Evolutionary conservation across 2,329 filamentous ascomycete genomes (phyloP).

Genomic region (Penicillium nordicum): DNA sequence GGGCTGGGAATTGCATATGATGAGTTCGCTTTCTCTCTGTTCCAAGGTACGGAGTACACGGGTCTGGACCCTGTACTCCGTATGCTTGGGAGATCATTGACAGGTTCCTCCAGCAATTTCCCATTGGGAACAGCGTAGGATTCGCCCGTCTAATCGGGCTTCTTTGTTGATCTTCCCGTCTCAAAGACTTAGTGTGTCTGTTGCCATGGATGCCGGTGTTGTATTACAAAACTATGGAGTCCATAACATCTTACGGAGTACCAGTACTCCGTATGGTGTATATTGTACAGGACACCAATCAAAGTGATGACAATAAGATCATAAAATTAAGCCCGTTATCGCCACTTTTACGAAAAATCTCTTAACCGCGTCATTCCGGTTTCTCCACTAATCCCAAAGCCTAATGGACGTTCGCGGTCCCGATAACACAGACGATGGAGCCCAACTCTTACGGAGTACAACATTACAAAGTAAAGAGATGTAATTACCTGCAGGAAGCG

Average conservation of each 20-base stretch:
- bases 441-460: neutral
- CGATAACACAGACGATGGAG: slow-evolving; percentile 14
- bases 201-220: slow-evolving; percentile 1
- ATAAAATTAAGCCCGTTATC: neutral
- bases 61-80: neutral
- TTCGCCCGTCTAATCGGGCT: neutral
- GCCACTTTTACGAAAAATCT: neutral
- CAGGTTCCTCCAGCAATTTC: neutral
- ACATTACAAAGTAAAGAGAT: neutral
- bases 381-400: slow-evolving; percentile 5
- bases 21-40: slow-evolving; percentile 5
- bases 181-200: slow-evolving; percentile 3
- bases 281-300: neutral
- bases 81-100: neutral
- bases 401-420: slow-evolving; percentile 7
- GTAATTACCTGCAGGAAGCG: slow-evolving; percentile 17
- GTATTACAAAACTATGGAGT: neutral
- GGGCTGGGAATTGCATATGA: slow-evolving; percentile 7
- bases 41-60: neutral
- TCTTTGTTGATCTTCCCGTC: neutral
- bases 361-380: slow-evolving; percentile 6
- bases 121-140: neutral
- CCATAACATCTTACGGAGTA: neutral
- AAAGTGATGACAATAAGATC: neutral
- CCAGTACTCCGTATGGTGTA: neutral